Evolutionary conservation across 1,284 basidiomycete species (phyloP), one percentile per base, ranked within the genome.

Genomic region (Melampsora americana): DNA sequence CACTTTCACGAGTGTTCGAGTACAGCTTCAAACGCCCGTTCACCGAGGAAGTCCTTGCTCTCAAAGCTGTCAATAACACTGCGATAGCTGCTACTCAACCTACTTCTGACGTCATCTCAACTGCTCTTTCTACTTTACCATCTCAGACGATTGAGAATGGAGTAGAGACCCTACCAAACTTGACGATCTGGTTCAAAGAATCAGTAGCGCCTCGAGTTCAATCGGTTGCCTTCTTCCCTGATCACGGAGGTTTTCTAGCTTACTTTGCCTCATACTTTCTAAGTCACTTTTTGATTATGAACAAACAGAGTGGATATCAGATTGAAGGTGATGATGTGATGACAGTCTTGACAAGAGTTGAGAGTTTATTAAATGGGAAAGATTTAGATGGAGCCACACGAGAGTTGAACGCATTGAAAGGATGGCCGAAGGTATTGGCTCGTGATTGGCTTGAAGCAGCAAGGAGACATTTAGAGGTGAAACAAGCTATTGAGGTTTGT

Each of bases 361-460:
- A 96, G 84, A 89, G 91, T 84, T 88, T 91, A 82, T 84, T 99
- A 81, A 90, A 90, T 78, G 90, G 94, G 84, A 94, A 95, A 86
- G 92, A 98, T 82, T 85, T 99, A 79, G 95, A 98, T 80, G 88
- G 87, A 78, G 95, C 96, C 16, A 86, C 94, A 46, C 86, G 95
- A 74, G 94, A 98, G 84, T 85, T 98, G 61, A 99, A 99, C 84
- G 90, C 92, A 83, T 85, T 99, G 77, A 87, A 86, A 62, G 93
- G 79, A 78, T 91, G 93, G 81, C 90, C 95, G 2, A 92, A 90
- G 82, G 85, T 88, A 72, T 83, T 99, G 73, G 85, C 95, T 73
- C 85, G 86, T 59, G 96, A 99, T 84, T 99, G 96, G 95, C 85
- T 99, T 76, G 88, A 90, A 78, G 94, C 93, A 80, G 93, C 93